A percentile compares a stretch with the other conserved stretches of the same genome.
These are phyloP conservation scores for Westerdykella sp. DNA, from an alignment of 2,329 filamentous ascomycete species.

Conservation along the genomic window DNA sequence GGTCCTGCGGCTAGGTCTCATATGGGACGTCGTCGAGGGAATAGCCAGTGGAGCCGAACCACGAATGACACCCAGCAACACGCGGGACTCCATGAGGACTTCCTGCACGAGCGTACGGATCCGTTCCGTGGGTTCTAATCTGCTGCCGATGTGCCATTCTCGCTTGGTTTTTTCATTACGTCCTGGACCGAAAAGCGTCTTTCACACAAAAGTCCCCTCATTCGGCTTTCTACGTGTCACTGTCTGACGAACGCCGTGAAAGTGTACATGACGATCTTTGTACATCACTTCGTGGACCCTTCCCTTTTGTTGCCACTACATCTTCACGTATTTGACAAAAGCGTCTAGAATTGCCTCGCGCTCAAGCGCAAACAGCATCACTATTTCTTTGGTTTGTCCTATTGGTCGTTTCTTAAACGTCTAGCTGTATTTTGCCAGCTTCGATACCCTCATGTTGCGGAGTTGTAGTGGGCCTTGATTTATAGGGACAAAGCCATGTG, in stretches of 20 bases:
- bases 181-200: too few relatives aligned
- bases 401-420: not conserved
- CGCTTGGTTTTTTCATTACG: too few relatives aligned
- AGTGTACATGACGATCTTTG: not conserved
- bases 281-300: not conserved
- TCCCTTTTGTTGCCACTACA: not conserved
- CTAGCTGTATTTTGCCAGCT: not conserved
- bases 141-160: too few relatives aligned
- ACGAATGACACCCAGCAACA: slow-evolving; percentile 26
- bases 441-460: not conserved
- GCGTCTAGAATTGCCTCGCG: not conserved
- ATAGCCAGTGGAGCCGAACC: slow-evolving; percentile 34
- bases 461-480: too few relatives aligned
- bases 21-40: slow-evolving; percentile 26
- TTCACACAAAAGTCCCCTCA: not conserved
- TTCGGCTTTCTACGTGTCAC: not conserved
- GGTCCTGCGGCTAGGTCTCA: slow-evolving; percentile 13
- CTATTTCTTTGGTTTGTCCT: not conserved
- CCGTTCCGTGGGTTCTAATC: slow-evolving; percentile 33
- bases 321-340: not conserved
- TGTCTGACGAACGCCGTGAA: not conserved
- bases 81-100: slow-evolving; percentile 30
- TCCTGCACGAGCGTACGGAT: slow-evolving; percentile 25
- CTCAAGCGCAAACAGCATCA: not conserved
- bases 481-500: too few relatives aligned